Conservation (phyloP, 2,329 filamentous ascomycete genomes). For the Colletotrichum caudatum region DNA sequence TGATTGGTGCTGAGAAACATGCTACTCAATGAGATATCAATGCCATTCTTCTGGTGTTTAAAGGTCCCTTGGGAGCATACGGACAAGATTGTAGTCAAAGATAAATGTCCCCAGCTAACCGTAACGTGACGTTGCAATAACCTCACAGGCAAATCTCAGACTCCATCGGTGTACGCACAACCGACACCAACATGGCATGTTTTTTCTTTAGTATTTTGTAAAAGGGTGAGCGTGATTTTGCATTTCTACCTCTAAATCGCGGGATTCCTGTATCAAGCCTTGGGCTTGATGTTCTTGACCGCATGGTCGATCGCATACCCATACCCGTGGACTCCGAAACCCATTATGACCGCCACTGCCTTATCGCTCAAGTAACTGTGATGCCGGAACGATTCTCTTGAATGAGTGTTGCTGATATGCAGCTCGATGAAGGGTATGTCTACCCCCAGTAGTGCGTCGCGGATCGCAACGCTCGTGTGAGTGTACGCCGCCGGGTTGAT, state of each 20-base stretch:
- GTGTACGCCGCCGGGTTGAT: constrained; percentile 83
- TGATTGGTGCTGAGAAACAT: not conserved
- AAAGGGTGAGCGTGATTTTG: not conserved
- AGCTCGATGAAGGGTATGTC: constrained; percentile 81
- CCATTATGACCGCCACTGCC: constrained; percentile 79
- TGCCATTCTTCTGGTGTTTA: not conserved
- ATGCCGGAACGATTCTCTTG: constrained; percentile 71
- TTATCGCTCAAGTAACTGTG: constrained; percentile 82
- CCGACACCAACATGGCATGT: not conserved
- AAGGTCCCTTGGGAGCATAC: not conserved
- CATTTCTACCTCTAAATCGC: not conserved
- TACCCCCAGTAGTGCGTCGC: constrained; percentile 79
- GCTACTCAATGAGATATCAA: not conserved
- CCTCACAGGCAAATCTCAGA: not conserved
- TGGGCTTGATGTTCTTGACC: constrained; percentile 58
- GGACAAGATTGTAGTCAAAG: not conserved
- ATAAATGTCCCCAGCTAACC: not conserved
- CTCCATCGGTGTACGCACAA: not conserved
- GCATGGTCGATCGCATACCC: constrained; percentile 69
- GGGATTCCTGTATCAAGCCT: not conserved
- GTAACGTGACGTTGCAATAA: not conserved
- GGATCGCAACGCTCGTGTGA: constrained; percentile 80
- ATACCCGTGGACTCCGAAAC: constrained; percentile 74
- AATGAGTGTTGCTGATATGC: constrained; percentile 82
- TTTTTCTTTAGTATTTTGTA: not conserved